A percentile compares a stretch with the other conserved stretches of the same genome.
phyloP scores from a whole-genome alignment of 2,329 filamentous ascomycete species.

The Trichothecium roseum region DNA sequence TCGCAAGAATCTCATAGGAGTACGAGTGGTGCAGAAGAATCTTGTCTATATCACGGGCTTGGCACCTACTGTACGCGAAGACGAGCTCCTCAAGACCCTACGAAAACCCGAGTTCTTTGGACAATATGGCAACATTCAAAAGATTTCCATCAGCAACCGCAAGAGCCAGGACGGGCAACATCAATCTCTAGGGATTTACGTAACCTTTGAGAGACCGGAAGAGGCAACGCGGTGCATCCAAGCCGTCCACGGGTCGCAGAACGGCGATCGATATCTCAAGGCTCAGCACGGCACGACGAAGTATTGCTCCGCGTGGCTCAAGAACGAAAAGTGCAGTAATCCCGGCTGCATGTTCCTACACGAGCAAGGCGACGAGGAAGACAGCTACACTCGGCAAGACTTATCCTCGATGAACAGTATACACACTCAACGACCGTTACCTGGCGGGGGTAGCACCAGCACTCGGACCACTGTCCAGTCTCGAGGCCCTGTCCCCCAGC shows the following conservation, averaged over 20 bases:
- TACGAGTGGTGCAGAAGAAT: constrained; percentile 96
- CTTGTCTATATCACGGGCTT: constrained; percentile 95
- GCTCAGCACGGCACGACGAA: constrained; percentile 84
- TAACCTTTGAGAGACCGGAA: constrained; percentile 89
- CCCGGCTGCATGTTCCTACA: constrained; percentile 97
- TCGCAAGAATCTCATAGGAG: constrained; percentile 89
- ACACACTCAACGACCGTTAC: constrained; percentile 62
- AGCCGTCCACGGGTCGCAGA: constrained; percentile 84
- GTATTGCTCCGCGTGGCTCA: constrained; percentile 94
- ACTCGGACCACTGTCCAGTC: constrained; percentile 25
- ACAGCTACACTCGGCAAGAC: constrained; percentile 91
- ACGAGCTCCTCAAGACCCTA: constrained; percentile 81
- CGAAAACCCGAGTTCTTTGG: constrained; percentile 91
- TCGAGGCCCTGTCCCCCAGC: constrained; percentile 29
- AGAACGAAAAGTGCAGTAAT: constrained; percentile 90
- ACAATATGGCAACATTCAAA: constrained; percentile 96
- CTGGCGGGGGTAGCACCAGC: constrained; percentile 35
- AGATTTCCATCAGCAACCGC: constrained; percentile 95
- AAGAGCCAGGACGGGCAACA: constrained; percentile 68
- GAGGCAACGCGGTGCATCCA: constrained; percentile 85
- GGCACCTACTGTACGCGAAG: constrained; percentile 83
- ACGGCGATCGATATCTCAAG: constrained; percentile 77
- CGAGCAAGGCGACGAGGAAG: constrained; percentile 94
- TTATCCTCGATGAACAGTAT: constrained; percentile 90
- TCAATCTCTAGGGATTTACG: constrained; percentile 90